Base-by-base conservation (phyloP, 2,329 filamentous ascomycete species). In the Didymella keratinophila region DNA sequence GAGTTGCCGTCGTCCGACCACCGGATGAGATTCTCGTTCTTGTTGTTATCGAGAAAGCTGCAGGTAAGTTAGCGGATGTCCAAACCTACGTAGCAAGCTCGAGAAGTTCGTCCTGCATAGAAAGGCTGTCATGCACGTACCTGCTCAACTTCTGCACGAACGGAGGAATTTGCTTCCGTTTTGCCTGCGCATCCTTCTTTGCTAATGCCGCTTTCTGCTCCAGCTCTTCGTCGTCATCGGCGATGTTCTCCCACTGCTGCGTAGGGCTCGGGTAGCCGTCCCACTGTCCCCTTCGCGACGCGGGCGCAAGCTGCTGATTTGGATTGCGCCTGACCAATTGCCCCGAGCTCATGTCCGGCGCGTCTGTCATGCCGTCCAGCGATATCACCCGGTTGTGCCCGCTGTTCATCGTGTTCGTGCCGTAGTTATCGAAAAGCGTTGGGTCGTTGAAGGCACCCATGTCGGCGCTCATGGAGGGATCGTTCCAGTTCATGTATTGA, bases 121-220 rank as follows among this genome's bases (percentile, higher is more conserved):
- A 10, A n/a, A 20, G 45, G 28, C 43, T 36, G 34, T 39, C 25
- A 20, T 12, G 32, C 45, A 72, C 86, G 80, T 81, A 96, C 94
- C 94, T 98, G 87, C 93, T 96, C 54, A 99, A 80, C 75, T 99
- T 99, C 77, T 97, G 93, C 42, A 99, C 93, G 81, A 99, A 99
- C 0, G 95, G 94, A 0, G 95, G 94, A 11, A 99, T 98, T 71
- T 96, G 91, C 78, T 98, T 98, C 70, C 93, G 84, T 78, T 97
- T 98, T 16, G 89, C 85, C 74, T 93, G 90, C 0, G 93, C 89
- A 58, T 98, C 95, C 72, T 89, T 87, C 81, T 96, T 97, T 9
- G 93, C 93, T 61, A 90, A 82, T 64, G 89, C 84, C 21, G 93
- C 93, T 78, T 88, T 88, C 73, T 90, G 87, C 72, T 96, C 92